These are phyloP conservation scores for Umbilicus rupestris DNA, from an alignment of 164 flowering plant genomes.

Conservation along the genomic window DNA sequence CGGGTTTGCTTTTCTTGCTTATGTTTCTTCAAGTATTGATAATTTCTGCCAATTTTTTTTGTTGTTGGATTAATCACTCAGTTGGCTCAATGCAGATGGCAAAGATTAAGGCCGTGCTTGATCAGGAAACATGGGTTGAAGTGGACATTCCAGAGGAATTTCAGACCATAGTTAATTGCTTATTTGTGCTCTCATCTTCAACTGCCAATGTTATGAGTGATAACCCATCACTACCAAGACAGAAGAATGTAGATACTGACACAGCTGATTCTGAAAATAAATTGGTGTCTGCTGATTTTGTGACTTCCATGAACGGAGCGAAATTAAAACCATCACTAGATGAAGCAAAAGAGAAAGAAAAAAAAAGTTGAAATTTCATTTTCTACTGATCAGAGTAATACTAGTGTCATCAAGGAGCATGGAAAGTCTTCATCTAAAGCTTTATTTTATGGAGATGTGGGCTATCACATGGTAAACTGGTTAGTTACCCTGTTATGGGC, in stretches of 20 bases:
- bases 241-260: constrained; percentile 7
- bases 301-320: neutral
- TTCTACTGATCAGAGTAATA: constrained; percentile 23
- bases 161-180: constrained; percentile 56
- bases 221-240: constrained; percentile 20
- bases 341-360: constrained; percentile 16
- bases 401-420: constrained; percentile 39
- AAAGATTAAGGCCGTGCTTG: constrained; percentile 89
- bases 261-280: neutral
- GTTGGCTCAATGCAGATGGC: constrained; percentile 44
- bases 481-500: constrained; percentile 31
- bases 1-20: constrained; percentile 43
- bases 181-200: constrained; percentile 31
- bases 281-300: neutral
- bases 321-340: constrained; percentile 14
- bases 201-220: constrained; percentile 13
- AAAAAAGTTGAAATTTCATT: constrained; percentile 17
- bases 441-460: constrained; percentile 50
- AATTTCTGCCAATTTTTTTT: neutral
- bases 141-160: constrained; percentile 83
- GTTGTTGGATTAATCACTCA: constrained; percentile 9
- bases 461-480: constrained; percentile 99
- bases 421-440: constrained; percentile 49
- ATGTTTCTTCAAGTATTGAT: neutral
- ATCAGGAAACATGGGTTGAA: constrained; percentile 96